Evolutionary conservation across 768 basidiomycete genomes (phyloP), one percentile per base, ranked within the genome.

Genomic region (Butyriboletus loyo): DNA sequence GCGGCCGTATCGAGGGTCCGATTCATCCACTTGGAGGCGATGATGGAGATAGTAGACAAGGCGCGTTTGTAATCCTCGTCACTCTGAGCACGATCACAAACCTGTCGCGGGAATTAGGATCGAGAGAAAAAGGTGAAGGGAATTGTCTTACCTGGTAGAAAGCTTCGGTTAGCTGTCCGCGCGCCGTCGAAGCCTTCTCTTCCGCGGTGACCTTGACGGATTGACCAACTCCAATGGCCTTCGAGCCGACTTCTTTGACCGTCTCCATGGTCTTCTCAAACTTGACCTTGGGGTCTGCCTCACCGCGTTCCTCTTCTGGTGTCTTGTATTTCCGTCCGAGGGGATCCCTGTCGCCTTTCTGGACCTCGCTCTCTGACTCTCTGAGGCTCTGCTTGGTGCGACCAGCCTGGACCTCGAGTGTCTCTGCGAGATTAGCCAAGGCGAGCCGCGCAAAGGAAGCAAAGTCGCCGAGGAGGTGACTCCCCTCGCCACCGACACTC

Each of bases 231-330:
- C 80, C 84, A 25, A 89, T 88, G 8, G 75, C 77, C 30, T 72
- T 72, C 0, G 77, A 79, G 8, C 87, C 87, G 0, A 72, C 74
- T 11, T 70, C 76, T 63, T 85, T 88, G 10, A 80, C 72, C 0
- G 76, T 77, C 28, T 87, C 87, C 81, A 89, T 84, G 0, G 82
- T 76, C 56, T 80, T 79, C 67, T 87, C 83, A 63, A 85, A 89
- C 25, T 75, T 73, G 7, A 74, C 75, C 61, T 79, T 79, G 4
- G 73, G 53, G 28, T 86, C 83, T 7, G 72, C 55, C 11, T 66
- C 62, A 50, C 79, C 74, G 48, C 78, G 73, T 24, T 50, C 36
- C 28, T 61, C 60, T 54, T 84, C 76, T 0, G 78, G 61, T 1
- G 77, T 69, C 57, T 77, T 63, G 65, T 75, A 75, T 57, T 77